Percentiles rank a stretch among this genome's conserved stretches.
Conservation (phyloP, 169 alveolate genomes). For the Eimeria sp. region DNA sequence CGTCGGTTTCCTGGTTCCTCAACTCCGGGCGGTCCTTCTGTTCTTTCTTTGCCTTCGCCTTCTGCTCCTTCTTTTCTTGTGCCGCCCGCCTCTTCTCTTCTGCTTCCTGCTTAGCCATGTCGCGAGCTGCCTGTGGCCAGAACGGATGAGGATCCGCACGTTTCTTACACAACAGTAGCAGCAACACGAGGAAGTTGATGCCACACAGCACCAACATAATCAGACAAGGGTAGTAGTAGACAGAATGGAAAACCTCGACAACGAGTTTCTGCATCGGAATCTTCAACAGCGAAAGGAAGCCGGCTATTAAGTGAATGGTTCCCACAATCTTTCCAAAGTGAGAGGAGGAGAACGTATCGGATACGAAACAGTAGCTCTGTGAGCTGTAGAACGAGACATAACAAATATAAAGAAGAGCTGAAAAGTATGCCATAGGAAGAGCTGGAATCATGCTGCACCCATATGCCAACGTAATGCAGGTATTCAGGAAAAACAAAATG, state of each 20-base stretch:
- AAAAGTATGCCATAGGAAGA: conserved; percentile 33
- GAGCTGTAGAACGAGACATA: conserved; percentile 79
- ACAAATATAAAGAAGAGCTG: conserved; percentile 63
- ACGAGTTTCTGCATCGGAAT: conserved; percentile 80
- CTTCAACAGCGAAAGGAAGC: conserved; percentile 73
- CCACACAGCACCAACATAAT: conserved; percentile 78
- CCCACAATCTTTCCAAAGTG: conserved; percentile 82
- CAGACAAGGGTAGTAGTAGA: conserved; percentile 72
- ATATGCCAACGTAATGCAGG: conserved; percentile 66
- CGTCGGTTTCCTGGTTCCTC: conserved; percentile 27
- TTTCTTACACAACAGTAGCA: conserved; percentile 44
- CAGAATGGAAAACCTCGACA: conserved; percentile 77
- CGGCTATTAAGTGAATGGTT: conserved; percentile 71
- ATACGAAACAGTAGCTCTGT: conserved; percentile 79
- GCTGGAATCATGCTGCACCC: conserved; percentile 69
- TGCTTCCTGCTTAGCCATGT: conserved; percentile 61
- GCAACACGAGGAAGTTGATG: conserved; percentile 57
- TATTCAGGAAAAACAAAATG: conserved; percentile 65
- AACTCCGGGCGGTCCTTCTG: not conserved
- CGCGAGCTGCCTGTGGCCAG: conserved; percentile 82
- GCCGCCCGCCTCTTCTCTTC: conserved; percentile 40
- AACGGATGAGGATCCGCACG: conserved; percentile 76
- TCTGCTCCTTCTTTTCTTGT: conserved; percentile 24
- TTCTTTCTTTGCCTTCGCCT: conserved; percentile 24
- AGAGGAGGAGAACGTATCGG: conserved; percentile 76